phyloP scores from a whole-genome alignment of 495 filamentous ascomycete genomes.

The Daldinia vernicosa region DNA sequence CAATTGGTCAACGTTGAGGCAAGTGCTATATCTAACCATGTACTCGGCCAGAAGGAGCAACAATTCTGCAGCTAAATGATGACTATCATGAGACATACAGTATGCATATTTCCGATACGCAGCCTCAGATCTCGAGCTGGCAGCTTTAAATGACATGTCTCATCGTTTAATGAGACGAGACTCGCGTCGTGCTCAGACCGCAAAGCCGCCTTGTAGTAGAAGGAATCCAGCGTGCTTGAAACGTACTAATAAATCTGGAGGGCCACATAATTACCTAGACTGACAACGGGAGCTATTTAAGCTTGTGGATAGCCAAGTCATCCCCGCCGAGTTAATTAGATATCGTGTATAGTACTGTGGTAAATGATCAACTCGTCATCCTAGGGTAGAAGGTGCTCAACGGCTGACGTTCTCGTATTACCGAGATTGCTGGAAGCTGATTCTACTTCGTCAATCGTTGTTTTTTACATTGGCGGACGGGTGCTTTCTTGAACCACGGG shows the following conservation, averaged over 20 bases:
- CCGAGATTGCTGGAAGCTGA: constrained; percentile 9
- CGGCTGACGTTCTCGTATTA: constrained; percentile 24
- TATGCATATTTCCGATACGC: constrained; percentile 42
- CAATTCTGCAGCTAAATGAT: constrained; percentile 26
- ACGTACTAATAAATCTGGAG: constrained; percentile 22
- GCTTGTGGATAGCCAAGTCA: neutral
- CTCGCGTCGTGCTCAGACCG: constrained; percentile 29
- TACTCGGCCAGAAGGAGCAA: constrained; percentile 36
- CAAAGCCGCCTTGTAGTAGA: constrained; percentile 13
- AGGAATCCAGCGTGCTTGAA: constrained; percentile 23
- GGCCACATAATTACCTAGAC: constrained; percentile 12
- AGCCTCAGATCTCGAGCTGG: constrained; percentile 40
- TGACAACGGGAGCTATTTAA: constrained; percentile 8
- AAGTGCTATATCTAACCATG: constrained; percentile 24
- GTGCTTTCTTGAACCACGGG: constrained; percentile 30
- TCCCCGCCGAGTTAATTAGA: constrained; percentile 4
- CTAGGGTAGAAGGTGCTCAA: constrained; percentile 2
- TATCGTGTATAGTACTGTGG: constrained; percentile 4
- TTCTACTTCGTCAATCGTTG: constrained; percentile 14
- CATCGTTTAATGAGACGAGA: constrained; percentile 39
- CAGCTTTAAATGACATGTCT: constrained; percentile 40
- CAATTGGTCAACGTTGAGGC: constrained; percentile 18
- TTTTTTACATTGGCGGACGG: constrained; percentile 28
- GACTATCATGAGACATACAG: constrained; percentile 39
- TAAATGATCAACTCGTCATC: constrained; percentile 14